Evolutionary conservation across 2,329 filamentous ascomycete species (phyloP).

Genomic region (Plectosphaerella cucumerina): DNA sequence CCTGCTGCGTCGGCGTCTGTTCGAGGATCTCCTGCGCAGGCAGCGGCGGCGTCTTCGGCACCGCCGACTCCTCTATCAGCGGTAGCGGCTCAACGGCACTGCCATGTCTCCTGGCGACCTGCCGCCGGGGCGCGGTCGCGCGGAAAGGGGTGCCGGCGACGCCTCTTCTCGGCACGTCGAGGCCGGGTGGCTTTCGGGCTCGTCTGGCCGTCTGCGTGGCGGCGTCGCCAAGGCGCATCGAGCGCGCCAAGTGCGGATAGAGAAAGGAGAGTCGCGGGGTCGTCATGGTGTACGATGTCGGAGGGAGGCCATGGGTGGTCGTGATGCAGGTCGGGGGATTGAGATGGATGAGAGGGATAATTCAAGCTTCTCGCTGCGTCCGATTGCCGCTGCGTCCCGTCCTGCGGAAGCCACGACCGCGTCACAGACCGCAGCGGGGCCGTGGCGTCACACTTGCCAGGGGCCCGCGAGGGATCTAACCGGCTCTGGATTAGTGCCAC

Average conservation of each 20-base stretch:
- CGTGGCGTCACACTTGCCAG: too few relatives aligned
- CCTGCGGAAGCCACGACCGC: too few relatives aligned
- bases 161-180: conserved; percentile 22
- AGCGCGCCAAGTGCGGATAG: conserved; percentile 63
- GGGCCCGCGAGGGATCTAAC: too few relatives aligned
- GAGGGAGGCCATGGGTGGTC: neutral
- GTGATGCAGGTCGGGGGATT: neutral
- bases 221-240: conserved; percentile 41
- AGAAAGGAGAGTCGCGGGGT: conserved; percentile 61
- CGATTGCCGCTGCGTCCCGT: too few relatives aligned
- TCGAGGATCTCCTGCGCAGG: neutral
- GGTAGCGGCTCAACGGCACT: conserved; percentile 55
- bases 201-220: conserved; percentile 31
- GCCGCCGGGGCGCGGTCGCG: conserved; percentile 30
- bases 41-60: conserved; percentile 15
- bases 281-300: conserved; percentile 45
- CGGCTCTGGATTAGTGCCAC: too few relatives aligned
- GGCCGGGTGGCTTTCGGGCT: conserved; percentile 22
- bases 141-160: conserved; percentile 27
- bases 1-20: neutral
- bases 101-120: conserved; percentile 52
- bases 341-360: neutral
- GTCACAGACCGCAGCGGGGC: too few relatives aligned
- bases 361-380: neutral
- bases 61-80: conserved; percentile 16